These are phyloP conservation scores for Saturnispora hagleri DNA, from an alignment of 805 yeast species.

Conservation along the genomic window DNA sequence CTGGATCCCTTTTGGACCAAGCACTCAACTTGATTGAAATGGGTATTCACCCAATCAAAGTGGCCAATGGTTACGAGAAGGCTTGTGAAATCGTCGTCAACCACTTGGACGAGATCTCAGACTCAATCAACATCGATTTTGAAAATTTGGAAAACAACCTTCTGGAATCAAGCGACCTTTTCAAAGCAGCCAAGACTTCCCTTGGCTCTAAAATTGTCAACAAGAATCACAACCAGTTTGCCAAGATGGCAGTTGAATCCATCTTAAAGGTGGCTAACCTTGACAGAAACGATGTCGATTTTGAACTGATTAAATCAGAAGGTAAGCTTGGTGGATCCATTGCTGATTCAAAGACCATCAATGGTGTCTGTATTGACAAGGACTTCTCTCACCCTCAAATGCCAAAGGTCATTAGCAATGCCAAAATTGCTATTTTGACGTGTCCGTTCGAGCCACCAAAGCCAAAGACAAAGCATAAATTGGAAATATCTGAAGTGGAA, in stretches of 20 bases:
- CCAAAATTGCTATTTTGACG: constrained; percentile 87
- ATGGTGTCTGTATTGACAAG: constrained; percentile 90
- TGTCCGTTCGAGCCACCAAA: constrained; percentile 99
- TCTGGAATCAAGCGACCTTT: constrained; percentile 42
- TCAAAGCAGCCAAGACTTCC: constrained; percentile 90
- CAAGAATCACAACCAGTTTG: constrained; percentile 87
- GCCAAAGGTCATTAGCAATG: constrained; percentile 75
- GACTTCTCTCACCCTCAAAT: constrained; percentile 98
- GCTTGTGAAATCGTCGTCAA: constrained; percentile 87
- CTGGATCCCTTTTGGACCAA: constrained; percentile 89
- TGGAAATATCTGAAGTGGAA: constrained; percentile 87
- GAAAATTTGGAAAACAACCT: constrained; percentile 22
- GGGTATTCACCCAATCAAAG: constrained; percentile 94
- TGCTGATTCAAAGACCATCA: constrained; percentile 74
- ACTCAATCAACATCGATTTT: constrained; percentile 29
- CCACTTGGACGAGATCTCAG: constrained; percentile 57
- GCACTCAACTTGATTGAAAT: constrained; percentile 90
- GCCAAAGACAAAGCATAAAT: constrained; percentile 96
- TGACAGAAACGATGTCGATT: constrained; percentile 90
- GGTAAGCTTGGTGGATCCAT: constrained; percentile 94
- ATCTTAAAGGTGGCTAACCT: constrained; percentile 87
- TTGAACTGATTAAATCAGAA: constrained; percentile 90
- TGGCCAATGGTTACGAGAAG: constrained; percentile 95
- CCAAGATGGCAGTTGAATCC: constrained; percentile 95
- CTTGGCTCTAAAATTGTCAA: constrained; percentile 93